These are phyloP conservation scores for Encephalitozoon intestinalis DNA, from an alignment of 371 early-diverging fungal species.

Conservation along the genomic window DNA sequence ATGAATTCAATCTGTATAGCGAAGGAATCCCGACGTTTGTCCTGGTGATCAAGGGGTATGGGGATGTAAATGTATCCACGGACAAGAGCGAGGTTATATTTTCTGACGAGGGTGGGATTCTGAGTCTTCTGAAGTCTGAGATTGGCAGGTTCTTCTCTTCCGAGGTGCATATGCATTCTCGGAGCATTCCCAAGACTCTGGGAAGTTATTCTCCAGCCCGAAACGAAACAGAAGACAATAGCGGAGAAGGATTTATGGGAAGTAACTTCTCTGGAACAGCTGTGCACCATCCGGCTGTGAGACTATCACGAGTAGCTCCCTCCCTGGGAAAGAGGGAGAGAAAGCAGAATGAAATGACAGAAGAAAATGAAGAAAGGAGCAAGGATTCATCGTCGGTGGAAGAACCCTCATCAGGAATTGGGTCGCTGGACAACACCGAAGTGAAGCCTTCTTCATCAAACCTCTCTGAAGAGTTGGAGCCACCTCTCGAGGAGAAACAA, in stretches of 20 bases:
- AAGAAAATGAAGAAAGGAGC: too few species aligned
- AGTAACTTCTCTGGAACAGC: not conserved
- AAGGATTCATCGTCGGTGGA: not conserved
- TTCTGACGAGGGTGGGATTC: conserved; percentile 18
- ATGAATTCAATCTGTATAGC: conserved; percentile 1
- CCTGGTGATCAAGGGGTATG: conserved; percentile 23
- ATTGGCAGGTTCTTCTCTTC: conserved; percentile 14
- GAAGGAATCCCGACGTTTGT: conserved; percentile 36
- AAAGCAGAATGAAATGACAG: not conserved
- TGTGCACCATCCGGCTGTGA: not conserved
- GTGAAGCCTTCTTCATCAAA: not conserved
- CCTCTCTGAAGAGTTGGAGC: not conserved
- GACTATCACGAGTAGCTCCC: not conserved
- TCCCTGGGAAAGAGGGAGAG: not conserved
- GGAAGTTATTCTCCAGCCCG: not conserved
- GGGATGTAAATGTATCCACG: conserved; percentile 45
- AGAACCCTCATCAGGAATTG: too few species aligned
- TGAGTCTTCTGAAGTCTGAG: conserved; percentile 17
- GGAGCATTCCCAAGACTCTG: not conserved
- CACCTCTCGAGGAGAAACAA: not conserved
- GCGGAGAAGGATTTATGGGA: conserved; percentile 17
- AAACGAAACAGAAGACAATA: not conserved
- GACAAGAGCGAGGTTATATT: conserved; percentile 48
- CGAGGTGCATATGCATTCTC: not conserved
- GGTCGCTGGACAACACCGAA: not conserved